These are phyloP conservation scores for Metarhizium album DNA, from an alignment of 2,329 filamentous ascomycete species.

Conservation along the genomic window DNA sequence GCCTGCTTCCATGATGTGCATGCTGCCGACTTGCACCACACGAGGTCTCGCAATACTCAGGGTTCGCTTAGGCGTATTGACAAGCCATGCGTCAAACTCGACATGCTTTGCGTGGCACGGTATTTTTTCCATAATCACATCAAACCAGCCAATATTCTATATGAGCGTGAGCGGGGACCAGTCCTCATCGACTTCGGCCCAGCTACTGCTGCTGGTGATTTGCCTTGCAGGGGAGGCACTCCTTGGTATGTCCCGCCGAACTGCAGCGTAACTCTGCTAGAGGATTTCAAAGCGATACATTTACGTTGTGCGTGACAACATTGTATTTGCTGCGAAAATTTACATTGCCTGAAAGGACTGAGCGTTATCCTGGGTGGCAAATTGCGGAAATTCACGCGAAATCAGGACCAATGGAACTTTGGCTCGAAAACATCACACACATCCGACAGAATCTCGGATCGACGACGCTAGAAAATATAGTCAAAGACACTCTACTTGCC, in stretches of 20 bases:
- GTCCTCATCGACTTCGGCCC: conserved; percentile 9
- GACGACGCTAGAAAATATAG: background rate
- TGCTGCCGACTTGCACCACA: too few relatives aligned
- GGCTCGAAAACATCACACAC: background rate
- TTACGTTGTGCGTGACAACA: background rate
- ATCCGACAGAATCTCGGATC: background rate
- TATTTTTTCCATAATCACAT: conserved; percentile 13
- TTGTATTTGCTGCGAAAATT: background rate
- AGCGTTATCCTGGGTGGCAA: background rate
- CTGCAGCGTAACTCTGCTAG: background rate
- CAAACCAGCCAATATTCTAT: conserved; percentile 10
- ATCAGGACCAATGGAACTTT: background rate
- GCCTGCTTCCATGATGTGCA: too few relatives aligned
- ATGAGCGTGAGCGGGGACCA: conserved; percentile 6
- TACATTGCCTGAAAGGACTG: background rate
- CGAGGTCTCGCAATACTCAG: too few relatives aligned
- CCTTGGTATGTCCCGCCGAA: background rate
- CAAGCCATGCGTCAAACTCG: too few relatives aligned
- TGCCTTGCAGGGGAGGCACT: background rate
- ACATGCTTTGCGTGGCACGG: too few relatives aligned
- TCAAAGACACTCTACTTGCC: background rate
- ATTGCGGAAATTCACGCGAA: background rate
- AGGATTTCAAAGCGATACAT: background rate
- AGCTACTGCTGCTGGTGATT: background rate
- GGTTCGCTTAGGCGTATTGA: too few relatives aligned